Percentiles rank a stretch among this genome's conserved stretches.
Conservation (phyloP, 305 asterid genomes). For the Rubia tinctorum region DNA sequence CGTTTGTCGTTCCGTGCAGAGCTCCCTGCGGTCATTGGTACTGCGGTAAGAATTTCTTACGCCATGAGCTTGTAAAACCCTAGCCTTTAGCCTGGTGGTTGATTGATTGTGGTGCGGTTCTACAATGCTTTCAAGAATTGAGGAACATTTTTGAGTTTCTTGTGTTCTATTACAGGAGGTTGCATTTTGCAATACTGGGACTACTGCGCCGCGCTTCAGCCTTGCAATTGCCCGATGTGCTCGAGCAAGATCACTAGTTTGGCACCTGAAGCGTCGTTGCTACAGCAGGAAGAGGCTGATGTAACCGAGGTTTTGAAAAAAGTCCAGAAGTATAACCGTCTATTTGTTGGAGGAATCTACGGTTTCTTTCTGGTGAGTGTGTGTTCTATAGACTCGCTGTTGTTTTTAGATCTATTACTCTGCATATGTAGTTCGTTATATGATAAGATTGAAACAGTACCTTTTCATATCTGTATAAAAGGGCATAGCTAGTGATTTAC, state of each 20-base stretch:
- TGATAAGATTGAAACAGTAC: background rate
- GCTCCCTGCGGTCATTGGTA: constrained; percentile 90
- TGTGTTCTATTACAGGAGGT: constrained; percentile 41
- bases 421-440: background rate
- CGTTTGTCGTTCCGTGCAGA: constrained; percentile 59
- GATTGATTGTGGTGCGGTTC: background rate
- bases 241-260: constrained; percentile 46
- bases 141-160: background rate
- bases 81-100: background rate
- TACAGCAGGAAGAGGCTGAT: constrained; percentile 36
- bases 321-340: constrained; percentile 58
- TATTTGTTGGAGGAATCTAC: constrained; percentile 57
- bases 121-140: background rate
- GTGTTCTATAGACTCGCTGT: background rate
- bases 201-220: constrained; percentile 54
- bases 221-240: constrained; percentile 93
- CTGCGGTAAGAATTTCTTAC: constrained; percentile 48
- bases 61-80: background rate
- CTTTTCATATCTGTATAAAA: background rate
- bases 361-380: constrained; percentile 59
- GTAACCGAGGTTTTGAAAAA: constrained; percentile 41
- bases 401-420: background rate
- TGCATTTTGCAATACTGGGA: constrained; percentile 85
- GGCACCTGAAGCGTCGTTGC: constrained; percentile 64
- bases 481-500: background rate